Conservation (phyloP, 306 rosid genomes). For the Gillenia trifoliata region DNA sequence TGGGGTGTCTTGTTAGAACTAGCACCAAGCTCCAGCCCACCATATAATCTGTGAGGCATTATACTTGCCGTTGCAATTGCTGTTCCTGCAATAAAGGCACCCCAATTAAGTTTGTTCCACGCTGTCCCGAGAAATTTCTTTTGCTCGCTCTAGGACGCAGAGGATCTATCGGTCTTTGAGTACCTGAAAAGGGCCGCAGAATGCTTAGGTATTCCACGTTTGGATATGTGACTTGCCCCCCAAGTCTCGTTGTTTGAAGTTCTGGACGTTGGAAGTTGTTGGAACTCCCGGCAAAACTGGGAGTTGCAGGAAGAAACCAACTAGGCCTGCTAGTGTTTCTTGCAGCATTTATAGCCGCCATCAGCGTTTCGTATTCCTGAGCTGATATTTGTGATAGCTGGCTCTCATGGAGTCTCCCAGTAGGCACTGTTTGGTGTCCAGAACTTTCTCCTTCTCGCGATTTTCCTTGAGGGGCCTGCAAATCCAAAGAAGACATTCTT, state of each 20-base stretch:
- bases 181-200: no score
- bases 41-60: not conserved
- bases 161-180: no score
- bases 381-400: not conserved
- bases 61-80: not conserved
- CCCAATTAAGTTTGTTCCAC: not conserved
- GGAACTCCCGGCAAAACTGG: not conserved
- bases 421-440: not conserved
- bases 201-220: no score
- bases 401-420: not conserved
- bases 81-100: not conserved
- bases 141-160: not conserved
- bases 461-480: no score
- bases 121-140: not conserved
- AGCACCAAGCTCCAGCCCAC: not conserved
- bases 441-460: not conserved
- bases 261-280: not conserved
- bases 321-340: not conserved
- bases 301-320: not conserved
- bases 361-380: not conserved
- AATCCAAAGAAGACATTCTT: no score
- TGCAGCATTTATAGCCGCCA: not conserved
- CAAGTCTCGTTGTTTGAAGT: no score
- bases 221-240: not conserved
- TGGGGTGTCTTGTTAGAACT: not conserved